Percentiles rank a stretch among this genome's conserved stretches.
Conservation (phyloP, 2,329 filamentous ascomycete species). For the Alternaria tenuissima region DNA sequence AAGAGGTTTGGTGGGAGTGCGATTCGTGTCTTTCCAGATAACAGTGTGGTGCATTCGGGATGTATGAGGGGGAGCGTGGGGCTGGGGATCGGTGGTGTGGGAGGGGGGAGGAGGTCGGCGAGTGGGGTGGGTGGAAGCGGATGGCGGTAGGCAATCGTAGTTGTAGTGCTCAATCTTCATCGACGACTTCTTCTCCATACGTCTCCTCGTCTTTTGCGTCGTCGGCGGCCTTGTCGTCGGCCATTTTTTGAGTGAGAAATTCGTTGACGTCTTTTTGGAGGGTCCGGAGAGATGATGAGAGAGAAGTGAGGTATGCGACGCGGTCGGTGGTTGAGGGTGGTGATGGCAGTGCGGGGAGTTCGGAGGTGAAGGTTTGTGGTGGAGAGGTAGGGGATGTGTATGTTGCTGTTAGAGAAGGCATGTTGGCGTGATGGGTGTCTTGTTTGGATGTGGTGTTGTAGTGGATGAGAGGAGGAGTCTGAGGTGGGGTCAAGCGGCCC, state of each 20-base stretch:
- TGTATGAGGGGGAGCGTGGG: constrained; percentile 51
- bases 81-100: constrained; percentile 48
- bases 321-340: constrained; percentile 57
- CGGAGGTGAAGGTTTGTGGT: constrained; percentile 39
- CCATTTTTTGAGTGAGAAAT: constrained; percentile 77
- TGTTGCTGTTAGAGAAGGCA: constrained; percentile 56
- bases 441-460: background rate
- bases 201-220: constrained; percentile 68
- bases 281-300: constrained; percentile 64
- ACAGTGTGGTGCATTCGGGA: constrained; percentile 59
- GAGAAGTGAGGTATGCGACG: constrained; percentile 65
- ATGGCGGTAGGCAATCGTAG: constrained; percentile 5
- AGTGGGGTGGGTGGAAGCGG: constrained; percentile 1
- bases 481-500: constrained; percentile 14
- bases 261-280: constrained; percentile 74
- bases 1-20: constrained; percentile 92
- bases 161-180: constrained; percentile 61
- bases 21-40: constrained; percentile 84
- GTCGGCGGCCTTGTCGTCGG: constrained; percentile 67
- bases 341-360: constrained; percentile 32
- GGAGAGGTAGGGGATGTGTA: constrained; percentile 61
- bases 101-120: constrained; percentile 36
- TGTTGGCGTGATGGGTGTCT: constrained; percentile 12
- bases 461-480: background rate
- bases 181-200: constrained; percentile 82